A percentile compares a stretch with the other conserved stretches of the same genome.
Evolutionary conservation across 345 rosid species (phyloP).

Genomic region (Firmiana major): DNA sequence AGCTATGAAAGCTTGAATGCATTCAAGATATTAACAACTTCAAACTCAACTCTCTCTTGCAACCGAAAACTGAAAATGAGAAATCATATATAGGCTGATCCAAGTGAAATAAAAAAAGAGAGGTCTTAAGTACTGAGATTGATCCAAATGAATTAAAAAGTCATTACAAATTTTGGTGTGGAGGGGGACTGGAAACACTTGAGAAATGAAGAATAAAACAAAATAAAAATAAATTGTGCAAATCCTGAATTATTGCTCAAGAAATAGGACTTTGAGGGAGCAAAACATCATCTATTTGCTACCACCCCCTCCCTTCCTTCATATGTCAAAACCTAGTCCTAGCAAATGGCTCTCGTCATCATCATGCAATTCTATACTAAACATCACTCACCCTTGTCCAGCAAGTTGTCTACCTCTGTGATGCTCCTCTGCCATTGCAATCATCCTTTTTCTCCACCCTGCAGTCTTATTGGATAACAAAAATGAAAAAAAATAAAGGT

Average conservation of each 20-base stretch:
- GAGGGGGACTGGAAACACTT: neutral
- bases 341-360: neutral
- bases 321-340: neutral
- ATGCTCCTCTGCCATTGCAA: neutral
- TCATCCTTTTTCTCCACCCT: neutral
- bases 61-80: no score
- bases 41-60: no score
- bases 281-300: neutral
- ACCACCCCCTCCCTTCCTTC: neutral
- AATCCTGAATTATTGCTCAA: neutral
- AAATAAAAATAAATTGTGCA: neutral
- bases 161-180: neutral
- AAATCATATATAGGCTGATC: no score
- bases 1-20: no score
- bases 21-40: no score
- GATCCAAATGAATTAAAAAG: neutral
- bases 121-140: neutral
- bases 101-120: no score
- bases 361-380: neutral
- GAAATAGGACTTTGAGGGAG: neutral
- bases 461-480: no score
- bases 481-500: neutral
- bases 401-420: neutral
- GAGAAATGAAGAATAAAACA: neutral
- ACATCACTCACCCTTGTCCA: neutral